phyloP scores from a whole-genome alignment of 2,329 filamentous ascomycete species.

The Fusarium annulatum region DNA sequence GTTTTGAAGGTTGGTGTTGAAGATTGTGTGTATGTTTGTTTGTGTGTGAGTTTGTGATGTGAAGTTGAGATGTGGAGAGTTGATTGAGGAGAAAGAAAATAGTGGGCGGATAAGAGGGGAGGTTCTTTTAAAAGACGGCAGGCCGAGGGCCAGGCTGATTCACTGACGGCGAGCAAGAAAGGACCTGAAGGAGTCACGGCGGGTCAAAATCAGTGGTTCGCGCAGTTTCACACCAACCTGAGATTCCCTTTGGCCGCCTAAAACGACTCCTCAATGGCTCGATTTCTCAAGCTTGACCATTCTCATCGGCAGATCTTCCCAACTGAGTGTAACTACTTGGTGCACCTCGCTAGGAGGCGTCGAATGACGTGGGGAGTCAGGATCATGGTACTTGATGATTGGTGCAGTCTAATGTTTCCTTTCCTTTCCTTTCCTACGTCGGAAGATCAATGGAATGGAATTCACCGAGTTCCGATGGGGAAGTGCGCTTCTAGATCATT shows the following conservation, averaged over 20 bases:
- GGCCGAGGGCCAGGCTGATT: not conserved
- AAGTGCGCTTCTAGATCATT: not conserved
- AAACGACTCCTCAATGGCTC: slow-evolving; percentile 16
- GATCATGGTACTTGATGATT: slow-evolving; percentile 15
- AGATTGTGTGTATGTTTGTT: not conserved
- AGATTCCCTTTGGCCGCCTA: slow-evolving; percentile 4
- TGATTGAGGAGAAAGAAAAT: slow-evolving; percentile 20
- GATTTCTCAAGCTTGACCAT: slow-evolving; percentile 1
- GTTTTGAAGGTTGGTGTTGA: slow-evolving; percentile 13
- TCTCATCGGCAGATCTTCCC: slow-evolving; percentile 13
- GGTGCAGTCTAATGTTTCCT: slow-evolving; percentile 10
- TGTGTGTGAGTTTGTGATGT: slow-evolving; percentile 1
- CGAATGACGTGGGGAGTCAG: slow-evolving; percentile 34
- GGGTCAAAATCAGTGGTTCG: slow-evolving; percentile 18
- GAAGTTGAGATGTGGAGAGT: slow-evolving; percentile 9
- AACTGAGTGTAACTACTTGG: slow-evolving; percentile 22
- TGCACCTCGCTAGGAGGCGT: slow-evolving; percentile 16
- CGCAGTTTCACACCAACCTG: slow-evolving; percentile 7
- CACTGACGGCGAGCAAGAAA: not conserved
- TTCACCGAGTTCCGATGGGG: slow-evolving; percentile 24
- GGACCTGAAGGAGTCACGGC: not conserved
- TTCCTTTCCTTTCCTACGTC: not conserved
- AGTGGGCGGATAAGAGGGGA: slow-evolving; percentile 23
- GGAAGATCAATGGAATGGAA: slow-evolving; percentile 16
- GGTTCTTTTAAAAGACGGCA: slow-evolving; percentile 27